phyloP scores from a whole-genome alignment of 495 filamentous ascomycete genomes.

The Hypoxylon fragiforme region DNA sequence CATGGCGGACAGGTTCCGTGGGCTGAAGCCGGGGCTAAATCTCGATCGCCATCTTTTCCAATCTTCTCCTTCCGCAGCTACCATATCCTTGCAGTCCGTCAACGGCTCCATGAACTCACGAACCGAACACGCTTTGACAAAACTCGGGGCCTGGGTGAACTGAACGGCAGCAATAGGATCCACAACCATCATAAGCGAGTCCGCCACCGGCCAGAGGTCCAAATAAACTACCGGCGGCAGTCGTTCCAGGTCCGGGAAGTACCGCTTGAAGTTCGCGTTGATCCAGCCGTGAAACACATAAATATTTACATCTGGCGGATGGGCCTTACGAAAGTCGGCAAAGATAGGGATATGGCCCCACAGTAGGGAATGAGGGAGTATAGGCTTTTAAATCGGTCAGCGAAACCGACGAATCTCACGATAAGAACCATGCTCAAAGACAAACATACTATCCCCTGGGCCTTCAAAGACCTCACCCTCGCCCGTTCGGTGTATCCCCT shows the following conservation, averaged over 20 bases:
- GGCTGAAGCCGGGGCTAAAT: slow-evolving; percentile 47
- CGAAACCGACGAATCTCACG: too few species aligned
- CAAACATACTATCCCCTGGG: slow-evolving; percentile 38
- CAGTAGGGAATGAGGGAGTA: slow-evolving; percentile 34
- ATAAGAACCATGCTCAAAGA: too few species aligned
- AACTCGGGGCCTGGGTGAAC: slow-evolving; percentile 27
- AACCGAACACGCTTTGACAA: slow-evolving; percentile 17
- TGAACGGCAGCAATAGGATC: slow-evolving; percentile 45
- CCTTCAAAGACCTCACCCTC: slow-evolving; percentile 25
- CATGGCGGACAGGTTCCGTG: slow-evolving; percentile 41
- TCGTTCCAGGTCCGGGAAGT: slow-evolving; percentile 35
- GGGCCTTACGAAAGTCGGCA: slow-evolving; percentile 22
- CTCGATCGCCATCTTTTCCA: slow-evolving; percentile 46
- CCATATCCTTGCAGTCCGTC: slow-evolving; percentile 35
- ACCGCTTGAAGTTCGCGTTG: slow-evolving; percentile 25
- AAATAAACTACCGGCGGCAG: slow-evolving; percentile 44
- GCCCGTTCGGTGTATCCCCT: slow-evolving; percentile 25
- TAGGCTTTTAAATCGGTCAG: too few species aligned
- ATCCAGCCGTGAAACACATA: slow-evolving; percentile 33
- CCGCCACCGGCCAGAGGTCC: slow-evolving; percentile 49
- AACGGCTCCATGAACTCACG: slow-evolving; percentile 33
- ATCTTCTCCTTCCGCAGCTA: slow-evolving; percentile 38
- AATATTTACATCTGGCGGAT: slow-evolving; percentile 34
- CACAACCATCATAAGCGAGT: slow-evolving; percentile 36
- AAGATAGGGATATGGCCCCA: slow-evolving; percentile 35